phyloP scores from a whole-genome alignment of 2,329 filamentous ascomycete species.

The Curvularia verruculosa region DNA sequence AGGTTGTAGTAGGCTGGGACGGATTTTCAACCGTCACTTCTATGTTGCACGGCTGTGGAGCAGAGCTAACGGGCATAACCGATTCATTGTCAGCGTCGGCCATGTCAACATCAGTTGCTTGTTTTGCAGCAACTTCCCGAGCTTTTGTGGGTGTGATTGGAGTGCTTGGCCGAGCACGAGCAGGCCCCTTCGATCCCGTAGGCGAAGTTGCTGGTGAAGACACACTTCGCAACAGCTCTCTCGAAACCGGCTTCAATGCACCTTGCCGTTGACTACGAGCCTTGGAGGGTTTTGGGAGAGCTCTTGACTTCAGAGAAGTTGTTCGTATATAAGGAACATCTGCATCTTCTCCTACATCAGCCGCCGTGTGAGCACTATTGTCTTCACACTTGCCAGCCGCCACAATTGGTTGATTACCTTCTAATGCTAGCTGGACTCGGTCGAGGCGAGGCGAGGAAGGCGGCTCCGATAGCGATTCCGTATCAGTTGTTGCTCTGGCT shows the following conservation, averaged over 20 bases:
- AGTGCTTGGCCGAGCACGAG: slow-evolving; percentile 10
- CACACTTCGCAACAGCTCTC: slow-evolving; percentile 27
- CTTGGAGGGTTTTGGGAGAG: slow-evolving; percentile 22
- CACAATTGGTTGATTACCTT: slow-evolving; percentile 26
- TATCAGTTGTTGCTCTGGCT: slow-evolving; percentile 16
- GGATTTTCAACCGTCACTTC: slow-evolving; percentile 7
- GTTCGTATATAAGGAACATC: slow-evolving; percentile 23
- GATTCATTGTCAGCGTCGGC: slow-evolving; percentile 20
- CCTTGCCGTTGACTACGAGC: slow-evolving; percentile 31
- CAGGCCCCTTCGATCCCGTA: slow-evolving; percentile 8
- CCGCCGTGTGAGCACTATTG: slow-evolving; percentile 43
- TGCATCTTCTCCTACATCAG: slow-evolving; percentile 25
- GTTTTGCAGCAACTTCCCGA: neutral
- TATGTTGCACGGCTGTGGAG: slow-evolving; percentile 16
- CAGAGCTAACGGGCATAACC: slow-evolving; percentile 30
- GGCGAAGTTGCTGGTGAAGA: slow-evolving; percentile 26
- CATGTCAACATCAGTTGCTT: slow-evolving; percentile 29
- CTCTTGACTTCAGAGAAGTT: slow-evolving; percentile 33
- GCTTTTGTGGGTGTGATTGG: slow-evolving; percentile 22
- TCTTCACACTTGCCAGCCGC: slow-evolving; percentile 41
- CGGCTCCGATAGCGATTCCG: slow-evolving; percentile 22
- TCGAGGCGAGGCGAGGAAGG: slow-evolving; percentile 21
- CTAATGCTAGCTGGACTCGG: slow-evolving; percentile 28
- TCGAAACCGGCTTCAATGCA: slow-evolving; percentile 38
- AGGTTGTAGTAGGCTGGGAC: slow-evolving; percentile 21